Evolutionary conservation across 257 asterid species (phyloP).

Genomic region (Cordia subcordata): DNA sequence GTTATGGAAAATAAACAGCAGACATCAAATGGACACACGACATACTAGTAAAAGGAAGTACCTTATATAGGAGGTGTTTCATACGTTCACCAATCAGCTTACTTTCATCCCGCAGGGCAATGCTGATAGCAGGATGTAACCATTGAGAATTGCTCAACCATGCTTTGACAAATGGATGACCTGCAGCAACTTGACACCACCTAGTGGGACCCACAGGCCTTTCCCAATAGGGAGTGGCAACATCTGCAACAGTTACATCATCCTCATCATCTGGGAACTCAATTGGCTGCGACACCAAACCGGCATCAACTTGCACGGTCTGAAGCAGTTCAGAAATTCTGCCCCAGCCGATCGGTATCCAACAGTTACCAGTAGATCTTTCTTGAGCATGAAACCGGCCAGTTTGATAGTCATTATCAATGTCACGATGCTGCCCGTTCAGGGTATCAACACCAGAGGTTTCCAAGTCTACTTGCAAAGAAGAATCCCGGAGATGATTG

Average conservation of each 20-base stretch:
- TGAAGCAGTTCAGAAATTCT: slow-evolving; percentile 37
- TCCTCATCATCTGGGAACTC: slow-evolving; percentile 32
- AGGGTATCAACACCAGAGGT: neutral
- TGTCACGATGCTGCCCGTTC: slow-evolving; percentile 12
- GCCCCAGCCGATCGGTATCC: slow-evolving; percentile 47
- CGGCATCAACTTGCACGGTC: slow-evolving; percentile 31
- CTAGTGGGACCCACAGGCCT: slow-evolving; percentile 41
- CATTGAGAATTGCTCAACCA: slow-evolving; percentile 42
- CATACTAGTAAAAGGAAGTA: slow-evolving; percentile 5
- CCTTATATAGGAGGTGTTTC: slow-evolving; percentile 52
- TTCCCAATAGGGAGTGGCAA: slow-evolving; percentile 48
- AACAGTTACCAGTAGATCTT: slow-evolving; percentile 29
- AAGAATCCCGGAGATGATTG: slow-evolving; percentile 1
- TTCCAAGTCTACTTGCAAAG: slow-evolving; percentile 10
- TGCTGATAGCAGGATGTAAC: slow-evolving; percentile 47
- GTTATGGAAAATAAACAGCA: too few species aligned
- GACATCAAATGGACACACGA: too few species aligned
- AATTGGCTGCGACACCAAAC: slow-evolving; percentile 28
- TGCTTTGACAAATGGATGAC: slow-evolving; percentile 24
- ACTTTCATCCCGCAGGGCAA: slow-evolving; percentile 44
- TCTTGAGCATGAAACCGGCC: slow-evolving; percentile 22
- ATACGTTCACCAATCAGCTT: slow-evolving; percentile 44
- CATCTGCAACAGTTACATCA: slow-evolving; percentile 40
- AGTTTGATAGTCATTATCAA: slow-evolving; percentile 9
- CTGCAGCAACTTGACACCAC: slow-evolving; percentile 48